phyloP scores from a whole-genome alignment of 2,329 filamentous ascomycete species.

The Stachybotrys elegans region DNA sequence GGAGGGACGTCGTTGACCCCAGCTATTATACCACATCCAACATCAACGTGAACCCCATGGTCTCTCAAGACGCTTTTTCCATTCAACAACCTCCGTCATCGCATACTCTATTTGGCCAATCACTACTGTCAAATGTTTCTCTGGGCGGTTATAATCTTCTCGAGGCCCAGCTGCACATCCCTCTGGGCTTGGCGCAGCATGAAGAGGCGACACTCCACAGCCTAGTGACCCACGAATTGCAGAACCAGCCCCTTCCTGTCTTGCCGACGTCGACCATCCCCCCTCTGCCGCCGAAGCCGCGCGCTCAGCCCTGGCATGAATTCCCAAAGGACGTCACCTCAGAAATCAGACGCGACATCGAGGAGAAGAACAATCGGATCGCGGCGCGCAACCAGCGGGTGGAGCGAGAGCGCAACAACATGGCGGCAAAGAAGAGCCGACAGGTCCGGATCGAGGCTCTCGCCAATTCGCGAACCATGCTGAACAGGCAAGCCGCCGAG shows the following conservation, averaged over 20 bases:
- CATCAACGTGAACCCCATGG: too few relatives aligned
- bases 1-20: too few relatives aligned
- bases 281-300: conserved; percentile 20
- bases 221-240: conserved; percentile 16
- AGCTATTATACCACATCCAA: too few relatives aligned
- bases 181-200: conserved; percentile 3
- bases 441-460: conserved; percentile 22
- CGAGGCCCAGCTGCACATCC: conserved; percentile 16
- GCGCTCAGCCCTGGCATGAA: conserved; percentile 12
- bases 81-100: too few relatives aligned
- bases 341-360: conserved; percentile 9
- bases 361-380: conserved; percentile 20
- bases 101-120: too few relatives aligned
- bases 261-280: conserved; percentile 19
- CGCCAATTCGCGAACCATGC: conserved; percentile 12
- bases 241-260: conserved; percentile 17
- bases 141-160: conserved; percentile 13
- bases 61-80: too few relatives aligned
- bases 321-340: conserved; percentile 13
- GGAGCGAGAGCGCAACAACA: conserved; percentile 30
- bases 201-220: conserved; percentile 14
- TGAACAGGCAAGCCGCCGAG: conserved; percentile 18
- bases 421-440: conserved; percentile 31
- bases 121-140: not conserved
- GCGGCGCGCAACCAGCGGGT: conserved; percentile 15